These are phyloP conservation scores for Gracilariopsis chorda DNA, from an alignment of 23 red algal species.

Conservation along the genomic window DNA sequence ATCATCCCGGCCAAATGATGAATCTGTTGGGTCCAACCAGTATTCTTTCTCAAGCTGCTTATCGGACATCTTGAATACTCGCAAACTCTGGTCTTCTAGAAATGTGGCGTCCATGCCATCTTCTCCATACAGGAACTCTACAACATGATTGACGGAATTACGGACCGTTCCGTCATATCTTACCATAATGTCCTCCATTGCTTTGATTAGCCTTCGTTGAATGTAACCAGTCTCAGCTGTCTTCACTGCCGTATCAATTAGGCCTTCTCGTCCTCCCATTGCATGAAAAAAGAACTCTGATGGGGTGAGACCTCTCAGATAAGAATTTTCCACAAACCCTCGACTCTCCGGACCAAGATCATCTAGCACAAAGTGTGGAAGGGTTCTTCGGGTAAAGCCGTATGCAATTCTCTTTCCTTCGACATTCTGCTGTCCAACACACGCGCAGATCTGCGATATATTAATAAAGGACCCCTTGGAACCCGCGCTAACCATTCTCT, in stretches of 20 bases:
- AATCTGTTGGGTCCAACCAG: slow-evolving; percentile 70
- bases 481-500: slow-evolving; percentile 98
- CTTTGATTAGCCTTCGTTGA: slow-evolving; percentile 94
- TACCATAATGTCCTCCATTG: slow-evolving; percentile 98
- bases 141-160: slow-evolving; percentile 80
- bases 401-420: slow-evolving; percentile 97
- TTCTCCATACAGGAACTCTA: slow-evolving; percentile 99
- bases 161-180: slow-evolving; percentile 96
- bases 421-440: slow-evolving; percentile 99
- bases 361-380: slow-evolving; percentile 96
- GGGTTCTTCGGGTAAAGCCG: slow-evolving; percentile 86
- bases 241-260: slow-evolving; percentile 99
- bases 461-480: slow-evolving; percentile 99
- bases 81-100: slow-evolving; percentile 86
- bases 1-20: slow-evolving; percentile 68
- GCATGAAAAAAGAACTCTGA: slow-evolving; percentile 99
- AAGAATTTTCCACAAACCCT: slow-evolving; percentile 99
- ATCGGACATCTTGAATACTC: slow-evolving; percentile 65
- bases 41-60: slow-evolving; percentile 67
- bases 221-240: slow-evolving; percentile 99
- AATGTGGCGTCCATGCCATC: slow-evolving; percentile 92
- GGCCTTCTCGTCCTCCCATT: slow-evolving; percentile 97
- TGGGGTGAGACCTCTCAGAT: slow-evolving; percentile 87
- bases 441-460: slow-evolving; percentile 98
- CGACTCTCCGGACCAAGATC: slow-evolving; percentile 94